A percentile compares a stretch with the other conserved stretches of the same genome.
Conservation (phyloP, 352 stramenopile species). For the Aphanomyces euteiches region DNA sequence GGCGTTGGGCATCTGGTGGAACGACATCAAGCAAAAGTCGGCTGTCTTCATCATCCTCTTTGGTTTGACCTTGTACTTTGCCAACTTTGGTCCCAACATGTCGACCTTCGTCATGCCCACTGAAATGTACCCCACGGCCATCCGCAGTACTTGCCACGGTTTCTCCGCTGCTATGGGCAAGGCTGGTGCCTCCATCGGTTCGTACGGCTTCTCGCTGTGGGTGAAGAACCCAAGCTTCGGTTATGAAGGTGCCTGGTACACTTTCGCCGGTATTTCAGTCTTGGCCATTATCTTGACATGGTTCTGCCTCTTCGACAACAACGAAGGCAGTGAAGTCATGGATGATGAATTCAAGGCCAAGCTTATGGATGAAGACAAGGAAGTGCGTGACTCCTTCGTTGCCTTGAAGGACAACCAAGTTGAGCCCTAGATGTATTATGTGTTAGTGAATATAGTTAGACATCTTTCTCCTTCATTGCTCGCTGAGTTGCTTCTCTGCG, state of each 20-base stretch:
- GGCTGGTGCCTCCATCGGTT: conserved; percentile 68
- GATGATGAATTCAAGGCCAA: conserved; percentile 52
- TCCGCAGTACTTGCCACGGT: conserved; percentile 83
- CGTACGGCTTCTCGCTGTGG: conserved; percentile 64
- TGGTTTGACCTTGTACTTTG: conserved; percentile 38
- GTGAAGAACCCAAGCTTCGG: conserved; percentile 55
- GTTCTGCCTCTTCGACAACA: conserved; percentile 67
- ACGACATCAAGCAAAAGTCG: conserved; percentile 23
- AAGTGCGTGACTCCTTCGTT: conserved; percentile 7
- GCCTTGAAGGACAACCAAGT: background rate
- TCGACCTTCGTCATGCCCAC: conserved; percentile 86
- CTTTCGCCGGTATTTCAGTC: conserved; percentile 48
- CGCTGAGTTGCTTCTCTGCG: too few species aligned
- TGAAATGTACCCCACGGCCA: conserved; percentile 83
- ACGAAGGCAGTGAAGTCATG: conserved; percentile 52
- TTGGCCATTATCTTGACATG: conserved; percentile 50
- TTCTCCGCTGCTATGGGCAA: conserved; percentile 86
- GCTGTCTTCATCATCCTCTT: conserved; percentile 38
- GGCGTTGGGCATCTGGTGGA: conserved; percentile 32
- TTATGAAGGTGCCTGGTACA: conserved; percentile 55
- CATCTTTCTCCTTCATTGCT: too few species aligned
- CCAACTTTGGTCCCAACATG: conserved; percentile 49
- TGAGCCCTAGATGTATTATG: too few species aligned
- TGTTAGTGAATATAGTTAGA: too few species aligned
- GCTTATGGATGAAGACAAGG: conserved; percentile 20